phyloP scores from a whole-genome alignment of 2,329 filamentous ascomycete genomes.

The Dactylellina drechsleri region DNA sequence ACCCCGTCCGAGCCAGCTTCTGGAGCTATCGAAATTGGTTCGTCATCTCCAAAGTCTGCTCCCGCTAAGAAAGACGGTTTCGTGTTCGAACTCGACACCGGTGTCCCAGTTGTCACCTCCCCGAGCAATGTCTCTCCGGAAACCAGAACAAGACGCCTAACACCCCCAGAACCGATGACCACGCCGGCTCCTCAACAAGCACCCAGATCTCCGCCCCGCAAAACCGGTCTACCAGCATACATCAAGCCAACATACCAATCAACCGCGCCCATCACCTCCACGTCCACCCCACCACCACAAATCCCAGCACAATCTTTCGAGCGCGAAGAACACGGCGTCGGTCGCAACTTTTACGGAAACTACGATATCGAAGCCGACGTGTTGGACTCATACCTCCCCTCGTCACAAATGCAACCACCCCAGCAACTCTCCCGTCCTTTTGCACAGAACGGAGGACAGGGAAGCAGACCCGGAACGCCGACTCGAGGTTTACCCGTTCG shows the following conservation, averaged over 20 bases:
- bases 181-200: constrained; percentile 23
- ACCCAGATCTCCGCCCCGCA: constrained; percentile 24
- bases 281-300: constrained; percentile 36
- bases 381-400: constrained; percentile 42
- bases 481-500: constrained; percentile 41
- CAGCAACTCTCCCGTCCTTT: constrained; percentile 44
- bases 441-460: constrained; percentile 32
- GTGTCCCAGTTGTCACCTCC: constrained; percentile 18
- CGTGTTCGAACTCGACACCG: constrained; percentile 50
- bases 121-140: constrained; percentile 21
- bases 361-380: constrained; percentile 54
- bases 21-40: constrained; percentile 29
- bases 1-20: constrained; percentile 2
- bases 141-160: constrained; percentile 28
- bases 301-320: constrained; percentile 32
- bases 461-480: constrained; percentile 40
- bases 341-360: constrained; percentile 46
- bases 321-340: constrained; percentile 51
- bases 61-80: constrained; percentile 8
- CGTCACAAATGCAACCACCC: constrained; percentile 26
- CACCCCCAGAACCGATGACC: constrained; percentile 31
- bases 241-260: constrained; percentile 42
- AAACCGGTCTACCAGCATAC: constrained; percentile 16
- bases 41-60: constrained; percentile 24
- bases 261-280: constrained; percentile 3